A percentile compares a stretch with the other conserved stretches of the same genome.
Evolutionary conservation across 2,329 filamentous ascomycete species (phyloP).

Genomic region (Arthrinium puccinioides): DNA sequence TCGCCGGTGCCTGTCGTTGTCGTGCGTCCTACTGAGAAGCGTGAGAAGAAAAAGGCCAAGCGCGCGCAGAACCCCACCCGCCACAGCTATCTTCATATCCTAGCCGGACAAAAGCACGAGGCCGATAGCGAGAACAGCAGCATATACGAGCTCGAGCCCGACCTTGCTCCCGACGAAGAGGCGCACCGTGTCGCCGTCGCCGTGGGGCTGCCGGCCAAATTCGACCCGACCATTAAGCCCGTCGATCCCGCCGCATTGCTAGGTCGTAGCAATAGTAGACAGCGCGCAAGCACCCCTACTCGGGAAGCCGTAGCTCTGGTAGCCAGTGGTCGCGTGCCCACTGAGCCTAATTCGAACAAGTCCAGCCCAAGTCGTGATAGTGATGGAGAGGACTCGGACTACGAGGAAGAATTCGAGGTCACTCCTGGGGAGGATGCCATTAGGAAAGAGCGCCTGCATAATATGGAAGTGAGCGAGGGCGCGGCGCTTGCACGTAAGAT

Average conservation of each 20-base stretch:
- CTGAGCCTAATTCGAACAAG: constrained; percentile 19
- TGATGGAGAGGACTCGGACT: constrained; percentile 25
- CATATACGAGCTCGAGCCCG: constrained; percentile 46
- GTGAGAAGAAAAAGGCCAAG: constrained; percentile 84
- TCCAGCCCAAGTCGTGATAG: constrained; percentile 25
- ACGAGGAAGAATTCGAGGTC: constrained; percentile 36
- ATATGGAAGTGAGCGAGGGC: constrained; percentile 23
- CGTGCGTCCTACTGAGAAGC: constrained; percentile 78
- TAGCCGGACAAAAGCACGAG: constrained; percentile 55
- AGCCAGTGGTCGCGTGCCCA: constrained; percentile 28
- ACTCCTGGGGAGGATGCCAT: constrained; percentile 30
- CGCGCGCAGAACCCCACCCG: constrained; percentile 68
- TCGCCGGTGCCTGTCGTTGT: constrained; percentile 91
- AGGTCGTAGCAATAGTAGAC: constrained; percentile 13
- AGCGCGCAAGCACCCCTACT: constrained; percentile 9
- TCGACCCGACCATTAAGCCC: constrained; percentile 57
- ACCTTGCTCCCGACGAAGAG: constrained; percentile 52
- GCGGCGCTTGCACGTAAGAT: constrained; percentile 20
- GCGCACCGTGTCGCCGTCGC: constrained; percentile 58
- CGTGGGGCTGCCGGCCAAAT: constrained; percentile 53
- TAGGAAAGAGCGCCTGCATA: constrained; percentile 29
- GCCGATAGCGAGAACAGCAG: constrained; percentile 47
- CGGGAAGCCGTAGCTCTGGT: constrained; percentile 15
- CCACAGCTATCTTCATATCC: constrained; percentile 70
- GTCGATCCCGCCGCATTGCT: constrained; percentile 28